Conservation (phyloP, 2,329 filamentous ascomycete genomes). For the Neonectria punicea region DNA sequence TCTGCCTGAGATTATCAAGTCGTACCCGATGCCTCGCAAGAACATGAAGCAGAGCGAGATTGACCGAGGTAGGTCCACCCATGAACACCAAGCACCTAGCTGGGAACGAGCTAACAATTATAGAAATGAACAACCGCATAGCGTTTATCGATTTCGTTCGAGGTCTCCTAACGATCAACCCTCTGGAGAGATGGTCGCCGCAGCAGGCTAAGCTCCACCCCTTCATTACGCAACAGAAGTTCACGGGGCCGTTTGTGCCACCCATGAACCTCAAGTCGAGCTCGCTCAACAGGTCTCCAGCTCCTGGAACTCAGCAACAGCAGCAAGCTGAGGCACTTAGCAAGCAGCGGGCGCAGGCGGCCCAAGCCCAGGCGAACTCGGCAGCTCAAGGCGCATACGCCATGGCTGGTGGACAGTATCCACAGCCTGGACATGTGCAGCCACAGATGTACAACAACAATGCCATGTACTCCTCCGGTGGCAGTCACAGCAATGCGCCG, state of each 20-base stretch:
- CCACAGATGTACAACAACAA: constrained; percentile 85
- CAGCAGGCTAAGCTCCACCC: constrained; percentile 97
- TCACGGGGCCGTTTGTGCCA: constrained; percentile 93
- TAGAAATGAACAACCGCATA: constrained; percentile 98
- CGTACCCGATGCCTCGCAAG: constrained; percentile 97
- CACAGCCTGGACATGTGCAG: constrained; percentile 58
- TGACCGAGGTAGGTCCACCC: constrained; percentile 80
- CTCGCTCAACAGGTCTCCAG: constrained; percentile 85
- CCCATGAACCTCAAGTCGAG: constrained; percentile 96
- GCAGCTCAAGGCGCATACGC: constrained; percentile 74
- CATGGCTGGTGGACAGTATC: constrained; percentile 60
- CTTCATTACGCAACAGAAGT: constrained; percentile 99
- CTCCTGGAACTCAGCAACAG: constrained; percentile 94
- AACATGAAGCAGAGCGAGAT: constrained; percentile 99
- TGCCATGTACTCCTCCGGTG: constrained; percentile 77
- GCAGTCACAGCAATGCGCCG: constrained; percentile 60
- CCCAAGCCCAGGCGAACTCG: constrained; percentile 75
- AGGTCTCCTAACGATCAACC: constrained; percentile 92
- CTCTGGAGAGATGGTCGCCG: constrained; percentile 95
- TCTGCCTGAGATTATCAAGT: constrained; percentile 95
- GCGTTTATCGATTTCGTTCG: constrained; percentile 99
- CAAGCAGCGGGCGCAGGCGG: constrained; percentile 85
- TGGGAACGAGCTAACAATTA: constrained; percentile 33
- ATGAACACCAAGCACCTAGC: background rate
- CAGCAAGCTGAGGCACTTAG: constrained; percentile 93